These are phyloP conservation scores for Nepenthes mirabilis DNA, from an alignment of 148 eudicot genomes.

Conservation along the genomic window DNA sequence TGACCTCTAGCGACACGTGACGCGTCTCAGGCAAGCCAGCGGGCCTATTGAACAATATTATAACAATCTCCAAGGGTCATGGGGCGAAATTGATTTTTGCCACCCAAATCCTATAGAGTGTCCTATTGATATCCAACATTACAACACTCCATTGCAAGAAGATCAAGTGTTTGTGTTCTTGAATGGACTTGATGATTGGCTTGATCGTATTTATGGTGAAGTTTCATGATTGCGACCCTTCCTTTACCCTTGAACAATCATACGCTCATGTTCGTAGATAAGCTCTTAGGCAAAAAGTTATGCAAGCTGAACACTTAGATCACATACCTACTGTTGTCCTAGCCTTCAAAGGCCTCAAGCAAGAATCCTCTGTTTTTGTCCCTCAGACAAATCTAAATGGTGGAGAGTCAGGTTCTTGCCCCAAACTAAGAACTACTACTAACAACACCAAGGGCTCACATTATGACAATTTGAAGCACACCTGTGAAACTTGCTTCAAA, in stretches of 20 bases:
- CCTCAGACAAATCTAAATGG: background rate
- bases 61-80: constrained; percentile 1
- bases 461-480: background rate
- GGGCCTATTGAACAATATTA: constrained; percentile 3
- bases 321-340: too few relatives aligned
- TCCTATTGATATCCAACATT: constrained; percentile 3
- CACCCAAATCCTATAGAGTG: too few relatives aligned
- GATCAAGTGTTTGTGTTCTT: constrained; percentile 3
- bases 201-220: constrained; percentile 3
- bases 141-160: constrained; percentile 1
- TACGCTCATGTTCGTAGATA: constrained; percentile 3
- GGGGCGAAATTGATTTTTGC: background rate
- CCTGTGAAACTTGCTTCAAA: background rate
- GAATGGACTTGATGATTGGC: constrained; percentile 7
- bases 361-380: background rate
- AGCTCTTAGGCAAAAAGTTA: background rate
- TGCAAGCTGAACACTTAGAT: too few relatives aligned
- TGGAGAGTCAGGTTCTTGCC: background rate
- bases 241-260: constrained; percentile 4
- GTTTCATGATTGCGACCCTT: constrained; percentile 1
- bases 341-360: background rate
- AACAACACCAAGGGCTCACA: too few relatives aligned
- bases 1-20: constrained; percentile 1
- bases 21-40: background rate
- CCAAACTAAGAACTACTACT: background rate